A percentile compares a stretch with the other conserved stretches of the same genome.
Evolutionary conservation across 257 asterid genomes (phyloP).

Genomic region (Lycium ferocissimum): DNA sequence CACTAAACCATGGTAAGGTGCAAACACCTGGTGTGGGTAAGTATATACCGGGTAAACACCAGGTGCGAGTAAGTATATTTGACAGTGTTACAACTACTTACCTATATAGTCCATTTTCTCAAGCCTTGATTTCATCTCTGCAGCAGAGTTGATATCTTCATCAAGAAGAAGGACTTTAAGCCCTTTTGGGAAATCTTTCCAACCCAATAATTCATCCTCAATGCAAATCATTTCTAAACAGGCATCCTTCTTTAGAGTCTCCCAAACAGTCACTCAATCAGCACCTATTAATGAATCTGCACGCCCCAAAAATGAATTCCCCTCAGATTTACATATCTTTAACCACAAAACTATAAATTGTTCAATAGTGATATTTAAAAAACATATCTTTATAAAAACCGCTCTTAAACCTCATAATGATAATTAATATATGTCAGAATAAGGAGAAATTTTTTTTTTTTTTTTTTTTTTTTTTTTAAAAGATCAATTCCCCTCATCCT

Average conservation of each 20-base stretch:
- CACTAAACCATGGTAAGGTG: too few relatives aligned
- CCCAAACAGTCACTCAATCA: constrained; percentile 26
- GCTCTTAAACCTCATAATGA: neutral
- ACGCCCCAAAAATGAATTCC: constrained; percentile 5
- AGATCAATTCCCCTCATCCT: neutral
- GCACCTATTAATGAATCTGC: constrained; percentile 31
- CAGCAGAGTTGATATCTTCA: constrained; percentile 40
- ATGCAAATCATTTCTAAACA: constrained; percentile 56
- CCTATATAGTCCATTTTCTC: constrained; percentile 55
- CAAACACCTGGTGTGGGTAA: too few relatives aligned
- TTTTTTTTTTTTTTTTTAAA: too few relatives aligned
- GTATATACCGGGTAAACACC: neutral
- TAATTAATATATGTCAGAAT: neutral
- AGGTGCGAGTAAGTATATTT: neutral
- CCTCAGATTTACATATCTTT: neutral
- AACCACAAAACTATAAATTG: too few relatives aligned
- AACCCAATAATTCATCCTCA: constrained; percentile 51
- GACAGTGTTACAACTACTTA: constrained; percentile 25
- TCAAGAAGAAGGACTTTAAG: constrained; percentile 59
- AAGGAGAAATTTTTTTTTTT: too few relatives aligned
- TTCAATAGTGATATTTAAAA: neutral
- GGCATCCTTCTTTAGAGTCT: constrained; percentile 46
- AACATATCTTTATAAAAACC: neutral
- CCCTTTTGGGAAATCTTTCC: constrained; percentile 64
- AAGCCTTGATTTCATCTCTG: constrained; percentile 50